Evolutionary conservation across 1,284 basidiomycete genomes (phyloP), one percentile per base, ranked within the genome.

Genomic region (Boletus mariae): DNA sequence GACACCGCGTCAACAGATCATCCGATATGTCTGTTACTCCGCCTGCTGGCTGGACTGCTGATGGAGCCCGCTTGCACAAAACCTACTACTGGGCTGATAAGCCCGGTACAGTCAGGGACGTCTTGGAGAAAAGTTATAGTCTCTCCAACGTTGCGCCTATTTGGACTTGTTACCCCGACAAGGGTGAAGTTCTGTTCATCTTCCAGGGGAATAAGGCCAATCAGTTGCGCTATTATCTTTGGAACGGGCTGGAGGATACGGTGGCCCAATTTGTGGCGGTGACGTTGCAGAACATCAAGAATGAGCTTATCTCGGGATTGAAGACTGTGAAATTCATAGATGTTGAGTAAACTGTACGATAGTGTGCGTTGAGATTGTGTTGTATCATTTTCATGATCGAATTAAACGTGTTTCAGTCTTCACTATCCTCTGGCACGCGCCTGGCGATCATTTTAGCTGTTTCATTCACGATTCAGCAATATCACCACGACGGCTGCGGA

Each of bases 51-150:
- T 57, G 55, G 55, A 48, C 50, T 2, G 25, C 40, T 37, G 3
- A 51, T 1, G 34, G 44, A 13, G 23, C 4, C 15, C 8, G 45
- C 35, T 42, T 56, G 52, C 5, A 17, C 28, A 35, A 3, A 32
- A 10, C 10, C 29, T 45, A 42, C 23, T 49, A 56, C 44, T 56
- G 57, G 53, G 4, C n/a, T 28, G 53, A 44, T 34, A 35, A 11
- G 6, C 7, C 55, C 6, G 47, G n/a, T 12, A 29, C 40, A 23
- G n/a, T 59, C 47, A 56, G 31, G 35, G 28, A 31, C 23, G 45
- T 7, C 11, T 34, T 57, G 11, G 5, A 11, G 11, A 37, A 26
- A 4, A 8, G 23, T 3, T 42, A 49, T 25, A 25, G 11, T 25
- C 48, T 51, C 40, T 15, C 10, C 6, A 32, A 40, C 12, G 20